phyloP scores from a whole-genome alignment of 73 alveolate species.

The Blepharisma japonicum region DNA sequence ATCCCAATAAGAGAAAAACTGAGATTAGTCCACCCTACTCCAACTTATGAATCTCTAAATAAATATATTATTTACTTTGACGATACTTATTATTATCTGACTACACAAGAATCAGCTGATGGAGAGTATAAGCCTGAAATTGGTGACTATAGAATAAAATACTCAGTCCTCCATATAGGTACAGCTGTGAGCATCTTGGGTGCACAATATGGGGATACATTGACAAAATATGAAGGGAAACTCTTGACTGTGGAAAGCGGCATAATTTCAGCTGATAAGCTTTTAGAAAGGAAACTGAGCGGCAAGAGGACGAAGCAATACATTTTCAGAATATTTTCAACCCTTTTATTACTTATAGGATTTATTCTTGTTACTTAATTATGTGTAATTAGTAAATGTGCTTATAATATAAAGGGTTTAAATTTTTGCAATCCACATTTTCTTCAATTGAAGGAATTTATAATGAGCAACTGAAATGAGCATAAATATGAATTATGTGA shows the following conservation, averaged over 20 bases:
- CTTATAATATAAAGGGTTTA: too few species aligned
- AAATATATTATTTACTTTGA: not conserved
- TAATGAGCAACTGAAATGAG: too few species aligned
- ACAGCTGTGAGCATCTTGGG: not conserved
- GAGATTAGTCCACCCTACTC: not conserved
- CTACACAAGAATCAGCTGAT: not conserved
- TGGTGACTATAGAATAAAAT: not conserved
- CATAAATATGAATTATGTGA: too few species aligned
- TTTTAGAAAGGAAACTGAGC: not conserved
- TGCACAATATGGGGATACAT: not conserved
- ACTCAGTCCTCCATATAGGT: not conserved
- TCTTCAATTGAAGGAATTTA: too few species aligned
- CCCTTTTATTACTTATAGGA: not conserved
- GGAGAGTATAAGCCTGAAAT: not conserved
- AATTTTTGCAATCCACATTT: too few species aligned
- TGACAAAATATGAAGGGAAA: conserved; percentile 4
- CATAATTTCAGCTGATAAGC: not conserved
- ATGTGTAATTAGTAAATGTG: too few species aligned
- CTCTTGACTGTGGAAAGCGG: not conserved
- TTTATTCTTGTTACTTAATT: not conserved
- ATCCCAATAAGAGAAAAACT: not conserved
- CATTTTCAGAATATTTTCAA: not conserved
- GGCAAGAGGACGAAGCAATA: not conserved
- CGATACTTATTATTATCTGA: not conserved
- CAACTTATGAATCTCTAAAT: not conserved